Conservation (phyloP, 345 rosid species). For the Citrus unshiu region DNA sequence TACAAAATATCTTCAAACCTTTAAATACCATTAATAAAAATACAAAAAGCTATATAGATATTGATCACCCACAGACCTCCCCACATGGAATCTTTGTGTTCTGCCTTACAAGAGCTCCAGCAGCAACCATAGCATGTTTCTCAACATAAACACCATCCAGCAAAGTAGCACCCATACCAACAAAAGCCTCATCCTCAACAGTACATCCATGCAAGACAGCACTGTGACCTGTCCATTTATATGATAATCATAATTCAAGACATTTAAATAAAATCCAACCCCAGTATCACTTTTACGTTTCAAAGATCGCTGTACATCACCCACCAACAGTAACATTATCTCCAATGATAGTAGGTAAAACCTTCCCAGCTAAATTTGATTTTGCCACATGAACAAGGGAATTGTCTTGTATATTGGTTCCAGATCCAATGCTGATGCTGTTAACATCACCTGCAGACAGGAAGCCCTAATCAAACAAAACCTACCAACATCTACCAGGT, state of each 20-base stretch:
- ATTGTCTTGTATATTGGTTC: conserved; percentile 82
- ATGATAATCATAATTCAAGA: conserved; percentile 7
- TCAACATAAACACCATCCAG: conserved; percentile 87
- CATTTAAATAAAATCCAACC: neutral
- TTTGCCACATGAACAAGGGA: conserved; percentile 84
- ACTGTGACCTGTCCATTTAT: conserved; percentile 63
- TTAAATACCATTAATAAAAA: neutral
- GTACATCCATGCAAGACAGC: conserved; percentile 88
- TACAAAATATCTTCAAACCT: neutral
- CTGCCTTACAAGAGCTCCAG: conserved; percentile 93
- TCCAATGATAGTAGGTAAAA: conserved; percentile 70
- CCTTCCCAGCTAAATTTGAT: conserved; percentile 76
- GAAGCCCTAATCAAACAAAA: conserved; percentile 6
- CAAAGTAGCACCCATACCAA: conserved; percentile 77
- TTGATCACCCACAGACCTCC: conserved; percentile 48
- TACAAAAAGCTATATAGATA: neutral
- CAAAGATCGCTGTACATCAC: neutral
- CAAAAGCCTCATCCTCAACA: conserved; percentile 81
- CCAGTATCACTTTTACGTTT: neutral
- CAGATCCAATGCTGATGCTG: conserved; percentile 63
- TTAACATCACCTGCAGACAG: conserved; percentile 64
- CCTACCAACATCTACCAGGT: neutral
- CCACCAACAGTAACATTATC: conserved; percentile 79
- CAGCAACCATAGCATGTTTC: conserved; percentile 89
- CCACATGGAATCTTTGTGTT: conserved; percentile 79